A percentile compares a stretch with the other conserved stretches of the same genome.
Conservation (phyloP, 176 grass and related monocot species). For the Eleusine indica region DNA sequence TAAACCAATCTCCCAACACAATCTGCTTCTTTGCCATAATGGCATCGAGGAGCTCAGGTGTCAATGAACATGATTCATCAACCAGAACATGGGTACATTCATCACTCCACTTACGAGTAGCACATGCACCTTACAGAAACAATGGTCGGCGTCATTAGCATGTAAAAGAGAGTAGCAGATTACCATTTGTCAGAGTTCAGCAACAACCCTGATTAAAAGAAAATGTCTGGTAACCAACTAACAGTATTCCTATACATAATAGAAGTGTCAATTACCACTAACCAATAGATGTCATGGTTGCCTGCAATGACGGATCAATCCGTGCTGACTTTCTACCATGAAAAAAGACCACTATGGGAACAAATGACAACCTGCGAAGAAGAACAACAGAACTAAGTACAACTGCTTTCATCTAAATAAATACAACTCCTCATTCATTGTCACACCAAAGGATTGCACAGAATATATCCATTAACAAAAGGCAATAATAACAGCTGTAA, state of each 20-base stretch:
- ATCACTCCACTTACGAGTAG: constrained; percentile 76
- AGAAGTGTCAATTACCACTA: constrained; percentile 42
- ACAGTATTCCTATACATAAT: constrained; percentile 27
- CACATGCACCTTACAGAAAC: constrained; percentile 63
- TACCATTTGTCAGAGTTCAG: constrained; percentile 15
- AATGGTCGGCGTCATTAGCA: neutral
- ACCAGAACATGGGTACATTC: constrained; percentile 86
- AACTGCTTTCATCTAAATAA: constrained; percentile 4
- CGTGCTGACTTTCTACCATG: constrained; percentile 48
- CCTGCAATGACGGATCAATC: constrained; percentile 61
- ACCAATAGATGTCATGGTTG: constrained; percentile 80
- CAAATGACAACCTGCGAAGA: constrained; percentile 70
- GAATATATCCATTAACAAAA: constrained; percentile 5
- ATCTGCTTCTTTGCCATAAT: constrained; percentile 75
- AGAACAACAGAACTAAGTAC: constrained; percentile 28
- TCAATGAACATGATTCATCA: constrained; percentile 72
- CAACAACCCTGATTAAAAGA: constrained; percentile 13
- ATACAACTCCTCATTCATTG: neutral
- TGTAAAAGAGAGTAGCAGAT: constrained; percentile 19
- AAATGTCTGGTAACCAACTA: neutral
- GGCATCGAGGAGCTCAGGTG: constrained; percentile 79
- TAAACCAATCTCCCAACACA: constrained; percentile 69
- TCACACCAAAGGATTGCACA: constrained; percentile 3
- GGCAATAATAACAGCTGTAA: constrained; percentile 11
- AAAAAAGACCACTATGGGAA: constrained; percentile 69